These are phyloP conservation scores for Aspergillus affinis DNA, from an alignment of 495 filamentous ascomycete genomes.

Conservation along the genomic window DNA sequence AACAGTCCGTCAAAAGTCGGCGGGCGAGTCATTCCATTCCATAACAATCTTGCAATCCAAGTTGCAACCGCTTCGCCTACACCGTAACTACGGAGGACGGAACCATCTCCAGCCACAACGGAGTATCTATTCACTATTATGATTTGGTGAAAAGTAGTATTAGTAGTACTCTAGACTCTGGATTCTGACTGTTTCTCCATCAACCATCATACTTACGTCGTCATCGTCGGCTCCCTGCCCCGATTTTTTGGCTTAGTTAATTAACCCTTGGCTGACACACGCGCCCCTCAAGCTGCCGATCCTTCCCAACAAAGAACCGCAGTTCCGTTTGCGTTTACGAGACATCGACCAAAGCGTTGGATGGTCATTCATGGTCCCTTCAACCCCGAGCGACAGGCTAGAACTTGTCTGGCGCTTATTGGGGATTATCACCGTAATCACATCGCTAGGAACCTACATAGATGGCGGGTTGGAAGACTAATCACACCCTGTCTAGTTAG, in stretches of 20 bases:
- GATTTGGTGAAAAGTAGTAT: too few relatives aligned
- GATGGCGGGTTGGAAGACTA: too few relatives aligned
- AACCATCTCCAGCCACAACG: conserved; percentile 11
- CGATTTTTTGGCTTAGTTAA: not conserved
- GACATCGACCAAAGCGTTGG: not conserved
- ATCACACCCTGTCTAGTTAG: too few relatives aligned
- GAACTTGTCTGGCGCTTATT: not conserved
- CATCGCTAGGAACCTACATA: too few relatives aligned
- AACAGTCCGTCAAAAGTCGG: not conserved
- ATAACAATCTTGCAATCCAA: not conserved
- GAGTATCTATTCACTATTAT: too few relatives aligned
- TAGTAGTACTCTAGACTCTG: too few relatives aligned
- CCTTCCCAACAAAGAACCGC: conserved; percentile 9
- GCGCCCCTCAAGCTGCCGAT: conserved; percentile 9
- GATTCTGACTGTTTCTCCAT: not conserved
- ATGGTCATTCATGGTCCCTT: not conserved
- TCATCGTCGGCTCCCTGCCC: not conserved
- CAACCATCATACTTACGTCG: conserved; percentile 3
- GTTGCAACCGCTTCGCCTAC: not conserved
- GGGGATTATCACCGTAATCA: not conserved
- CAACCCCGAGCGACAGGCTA: not conserved
- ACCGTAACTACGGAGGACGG: too few relatives aligned
- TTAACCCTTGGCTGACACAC: not conserved
- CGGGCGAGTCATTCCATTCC: conserved; percentile 2
- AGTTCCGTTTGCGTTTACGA: conserved; percentile 16